Evolutionary conservation across 2,329 filamentous ascomycete species (phyloP).

Genomic region (Metarhizium rileyi): DNA sequence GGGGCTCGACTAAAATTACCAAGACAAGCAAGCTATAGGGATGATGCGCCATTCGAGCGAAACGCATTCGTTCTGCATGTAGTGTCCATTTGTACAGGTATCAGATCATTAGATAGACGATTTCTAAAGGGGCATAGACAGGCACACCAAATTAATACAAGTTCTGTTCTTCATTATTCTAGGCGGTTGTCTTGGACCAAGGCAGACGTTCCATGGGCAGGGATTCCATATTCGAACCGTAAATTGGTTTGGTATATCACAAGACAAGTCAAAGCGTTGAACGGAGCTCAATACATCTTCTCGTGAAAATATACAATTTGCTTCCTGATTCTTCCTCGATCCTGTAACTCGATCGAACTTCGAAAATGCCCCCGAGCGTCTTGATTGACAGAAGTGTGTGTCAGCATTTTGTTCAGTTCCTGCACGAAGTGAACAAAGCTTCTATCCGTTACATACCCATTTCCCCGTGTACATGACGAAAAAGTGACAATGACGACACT

Average conservation of each 20-base stretch:
- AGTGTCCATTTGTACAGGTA: too few relatives aligned
- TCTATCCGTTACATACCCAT: neutral
- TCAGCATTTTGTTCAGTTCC: neutral
- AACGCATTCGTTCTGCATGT: neutral
- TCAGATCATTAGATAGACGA: too few relatives aligned
- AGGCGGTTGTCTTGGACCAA: too few relatives aligned
- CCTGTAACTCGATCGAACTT: too few relatives aligned
- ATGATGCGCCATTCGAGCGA: neutral
- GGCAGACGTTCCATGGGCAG: too few relatives aligned
- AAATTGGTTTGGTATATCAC: too few relatives aligned
- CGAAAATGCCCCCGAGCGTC: too few relatives aligned
- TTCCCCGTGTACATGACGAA: neutral
- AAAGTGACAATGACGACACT: neutral
- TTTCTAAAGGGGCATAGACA: too few relatives aligned
- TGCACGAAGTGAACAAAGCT: neutral
- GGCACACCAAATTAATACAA: too few relatives aligned
- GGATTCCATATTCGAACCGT: too few relatives aligned
- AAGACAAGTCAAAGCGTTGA: neutral
- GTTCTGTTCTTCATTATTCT: too few relatives aligned
- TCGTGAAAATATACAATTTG: neutral
- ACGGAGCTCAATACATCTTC: neutral
- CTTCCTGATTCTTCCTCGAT: neutral
- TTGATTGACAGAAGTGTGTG: too few relatives aligned
- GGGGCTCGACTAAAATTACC: constrained; percentile 29
- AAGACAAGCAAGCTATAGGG: neutral